phyloP scores from a whole-genome alignment of 345 rosid genomes.

The Mercurialis annua region DNA sequence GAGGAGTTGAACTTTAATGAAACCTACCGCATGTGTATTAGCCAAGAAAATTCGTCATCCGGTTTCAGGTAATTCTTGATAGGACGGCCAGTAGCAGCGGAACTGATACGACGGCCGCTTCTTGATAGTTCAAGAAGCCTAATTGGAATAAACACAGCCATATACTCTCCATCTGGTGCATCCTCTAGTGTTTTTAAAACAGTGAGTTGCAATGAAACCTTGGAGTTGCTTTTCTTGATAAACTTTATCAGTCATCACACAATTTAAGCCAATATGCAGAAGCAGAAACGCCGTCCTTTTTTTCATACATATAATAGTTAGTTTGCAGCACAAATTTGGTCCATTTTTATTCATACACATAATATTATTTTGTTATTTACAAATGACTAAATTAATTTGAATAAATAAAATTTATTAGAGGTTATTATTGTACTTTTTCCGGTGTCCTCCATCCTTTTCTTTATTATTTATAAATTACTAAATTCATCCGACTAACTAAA shows the following conservation, averaged over 20 bases:
- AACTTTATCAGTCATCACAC: not conserved
- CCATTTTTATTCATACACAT: too few species aligned
- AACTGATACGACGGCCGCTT: conserved; percentile 61
- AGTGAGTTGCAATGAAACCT: conserved; percentile 40
- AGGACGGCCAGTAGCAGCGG: too few species aligned
- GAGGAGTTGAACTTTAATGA: conserved; percentile 89
- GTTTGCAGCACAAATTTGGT: too few species aligned
- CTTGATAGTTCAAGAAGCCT: conserved; percentile 89
- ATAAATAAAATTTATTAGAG: too few species aligned
- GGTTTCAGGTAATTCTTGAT: conserved; percentile 50
- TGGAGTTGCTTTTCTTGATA: conserved; percentile 10
- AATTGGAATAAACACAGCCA: conserved; percentile 93
- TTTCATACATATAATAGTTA: too few species aligned
- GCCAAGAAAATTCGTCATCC: conserved; percentile 63
- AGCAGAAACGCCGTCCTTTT: too few species aligned
- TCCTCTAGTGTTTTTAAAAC: conserved; percentile 98
- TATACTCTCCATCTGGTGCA: conserved; percentile 98
- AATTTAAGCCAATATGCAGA: not conserved
- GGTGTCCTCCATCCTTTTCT: too few species aligned
- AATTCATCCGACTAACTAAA: too few species aligned
- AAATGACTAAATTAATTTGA: too few species aligned
- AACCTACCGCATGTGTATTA: conserved; percentile 80
- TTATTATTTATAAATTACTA: too few species aligned
- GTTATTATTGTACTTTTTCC: too few species aligned
- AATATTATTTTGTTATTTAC: too few species aligned